A percentile compares a stretch with the other conserved stretches of the same genome.
phyloP scores from a whole-genome alignment of 129 eudicot genomes.

The Arctium lappa region DNA sequence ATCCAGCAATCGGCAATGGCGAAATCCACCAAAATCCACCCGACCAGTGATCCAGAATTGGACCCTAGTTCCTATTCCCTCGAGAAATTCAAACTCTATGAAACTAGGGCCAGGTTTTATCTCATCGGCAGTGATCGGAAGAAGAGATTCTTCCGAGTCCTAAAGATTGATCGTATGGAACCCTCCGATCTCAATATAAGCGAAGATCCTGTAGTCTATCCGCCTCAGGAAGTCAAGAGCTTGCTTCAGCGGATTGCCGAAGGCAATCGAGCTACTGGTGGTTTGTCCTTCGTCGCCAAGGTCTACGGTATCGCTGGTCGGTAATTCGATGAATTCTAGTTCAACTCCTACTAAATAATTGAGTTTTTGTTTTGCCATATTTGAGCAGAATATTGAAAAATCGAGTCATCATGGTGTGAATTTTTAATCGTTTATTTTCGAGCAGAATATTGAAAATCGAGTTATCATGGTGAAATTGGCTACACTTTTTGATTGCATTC shows the following conservation, averaged over 20 bases:
- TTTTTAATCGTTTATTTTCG: neutral
- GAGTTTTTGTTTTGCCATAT: neutral
- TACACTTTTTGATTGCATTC: neutral
- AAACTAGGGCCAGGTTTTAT: constrained; percentile 85
- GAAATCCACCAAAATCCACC: constrained; percentile 44
- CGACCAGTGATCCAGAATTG: constrained; percentile 44
- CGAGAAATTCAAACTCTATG: constrained; percentile 90
- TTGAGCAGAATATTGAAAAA: neutral
- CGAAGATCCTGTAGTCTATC: constrained; percentile 92
- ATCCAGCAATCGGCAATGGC: constrained; percentile 21
- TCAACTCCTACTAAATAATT: neutral
- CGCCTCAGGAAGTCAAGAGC: constrained; percentile 79
- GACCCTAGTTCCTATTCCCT: constrained; percentile 60
- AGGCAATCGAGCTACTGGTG: constrained; percentile 95
- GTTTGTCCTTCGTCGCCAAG: constrained; percentile 72
- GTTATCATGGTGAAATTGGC: neutral
- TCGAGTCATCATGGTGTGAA: neutral
- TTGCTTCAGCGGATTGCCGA: constrained; percentile 85
- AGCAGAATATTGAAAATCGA: neutral
- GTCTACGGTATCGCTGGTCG: constrained; percentile 92
- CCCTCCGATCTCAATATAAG: constrained; percentile 79
- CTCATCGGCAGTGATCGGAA: constrained; percentile 87
- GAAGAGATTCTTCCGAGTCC: constrained; percentile 68
- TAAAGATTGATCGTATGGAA: constrained; percentile 88
- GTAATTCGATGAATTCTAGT: constrained; percentile 2